These are phyloP conservation scores for Irpex lacteus DNA, from an alignment of 1,284 basidiomycete genomes.

Conservation along the genomic window DNA sequence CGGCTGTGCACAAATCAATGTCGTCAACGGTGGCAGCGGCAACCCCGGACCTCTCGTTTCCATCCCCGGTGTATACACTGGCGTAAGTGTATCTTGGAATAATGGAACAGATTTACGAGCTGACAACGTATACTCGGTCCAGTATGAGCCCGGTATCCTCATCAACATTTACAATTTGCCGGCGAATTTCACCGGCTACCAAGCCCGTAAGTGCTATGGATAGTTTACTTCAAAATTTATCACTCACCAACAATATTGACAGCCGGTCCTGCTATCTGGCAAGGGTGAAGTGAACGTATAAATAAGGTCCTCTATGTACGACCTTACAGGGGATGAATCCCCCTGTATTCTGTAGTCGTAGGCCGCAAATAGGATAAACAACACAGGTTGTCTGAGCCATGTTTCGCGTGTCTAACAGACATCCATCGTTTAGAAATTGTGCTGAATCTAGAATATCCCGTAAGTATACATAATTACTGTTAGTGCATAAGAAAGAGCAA, in stretches of 20 bases:
- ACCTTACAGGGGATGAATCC: too few species aligned
- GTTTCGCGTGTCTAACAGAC: too few species aligned
- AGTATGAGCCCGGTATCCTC: slow-evolving; percentile 25
- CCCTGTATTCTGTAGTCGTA: too few species aligned
- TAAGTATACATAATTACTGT: not conserved
- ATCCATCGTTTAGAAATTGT: too few species aligned
- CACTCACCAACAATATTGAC: not conserved
- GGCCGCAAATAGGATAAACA: too few species aligned
- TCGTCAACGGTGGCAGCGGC: slow-evolving; percentile 35
- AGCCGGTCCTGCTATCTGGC: slow-evolving; percentile 21
- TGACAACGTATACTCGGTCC: not conserved
- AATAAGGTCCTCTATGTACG: too few species aligned
- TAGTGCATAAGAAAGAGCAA: not conserved
- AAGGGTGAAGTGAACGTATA: slow-evolving; percentile 8
- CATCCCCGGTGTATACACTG: slow-evolving; percentile 37
- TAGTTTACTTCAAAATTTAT: not conserved
- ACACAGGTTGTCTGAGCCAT: too few species aligned
- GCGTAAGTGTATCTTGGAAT: slow-evolving; percentile 6
- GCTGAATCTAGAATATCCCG: not conserved
- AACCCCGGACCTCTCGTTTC: slow-evolving; percentile 31
- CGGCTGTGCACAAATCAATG: slow-evolving; percentile 31
- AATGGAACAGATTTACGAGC: not conserved
- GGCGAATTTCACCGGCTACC: slow-evolving; percentile 18
- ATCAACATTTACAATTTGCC: slow-evolving; percentile 28
- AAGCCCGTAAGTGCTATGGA: slow-evolving; percentile 10